These are phyloP conservation scores for Alisma plantagoaquatica DNA, from an alignment of 106 monocot genomes.

Conservation along the genomic window DNA sequence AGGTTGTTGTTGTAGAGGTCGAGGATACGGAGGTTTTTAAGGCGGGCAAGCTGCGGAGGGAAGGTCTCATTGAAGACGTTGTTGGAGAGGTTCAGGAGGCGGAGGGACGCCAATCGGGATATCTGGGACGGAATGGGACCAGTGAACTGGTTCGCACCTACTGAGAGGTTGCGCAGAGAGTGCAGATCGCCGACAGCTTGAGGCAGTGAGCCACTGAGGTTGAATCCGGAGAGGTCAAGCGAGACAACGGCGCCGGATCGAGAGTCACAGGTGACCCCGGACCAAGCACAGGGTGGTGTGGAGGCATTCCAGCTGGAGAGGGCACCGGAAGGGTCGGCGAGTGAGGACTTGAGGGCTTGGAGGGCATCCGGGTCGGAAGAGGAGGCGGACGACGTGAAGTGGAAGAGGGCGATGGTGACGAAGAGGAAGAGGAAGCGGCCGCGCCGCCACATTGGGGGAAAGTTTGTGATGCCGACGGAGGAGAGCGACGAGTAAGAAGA, in stretches of 20 bases:
- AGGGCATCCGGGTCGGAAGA: constrained; percentile 5
- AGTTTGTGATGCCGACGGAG: neutral
- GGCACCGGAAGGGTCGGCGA: constrained; percentile 11
- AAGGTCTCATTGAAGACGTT: constrained; percentile 58
- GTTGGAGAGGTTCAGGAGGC: constrained; percentile 72
- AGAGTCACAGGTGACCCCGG: constrained; percentile 21
- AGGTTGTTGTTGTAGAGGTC: constrained; percentile 91
- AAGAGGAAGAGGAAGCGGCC: too few species aligned
- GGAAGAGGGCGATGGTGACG: constrained; percentile 3
- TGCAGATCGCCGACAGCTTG: constrained; percentile 22
- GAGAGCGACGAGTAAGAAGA: neutral
- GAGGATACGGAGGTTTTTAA: constrained; percentile 35
- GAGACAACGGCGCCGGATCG: constrained; percentile 19
- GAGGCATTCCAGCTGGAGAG: constrained; percentile 21
- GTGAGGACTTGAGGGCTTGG: constrained; percentile 7
- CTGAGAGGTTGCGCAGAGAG: constrained; percentile 29
- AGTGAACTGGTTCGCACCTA: constrained; percentile 31
- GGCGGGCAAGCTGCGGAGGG: constrained; percentile 31
- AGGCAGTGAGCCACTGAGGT: constrained; percentile 42
- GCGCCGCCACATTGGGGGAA: too few species aligned
- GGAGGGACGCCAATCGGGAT: constrained; percentile 31
- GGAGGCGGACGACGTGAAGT: constrained; percentile 1
- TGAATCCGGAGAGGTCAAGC: constrained; percentile 37
- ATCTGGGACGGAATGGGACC: constrained; percentile 39
- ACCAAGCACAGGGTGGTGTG: constrained; percentile 20